Evolutionary conservation across 2,329 filamentous ascomycete species (phyloP), one percentile per base, ranked within the genome.

Genomic region (Chaetomium strumarium): DNA sequence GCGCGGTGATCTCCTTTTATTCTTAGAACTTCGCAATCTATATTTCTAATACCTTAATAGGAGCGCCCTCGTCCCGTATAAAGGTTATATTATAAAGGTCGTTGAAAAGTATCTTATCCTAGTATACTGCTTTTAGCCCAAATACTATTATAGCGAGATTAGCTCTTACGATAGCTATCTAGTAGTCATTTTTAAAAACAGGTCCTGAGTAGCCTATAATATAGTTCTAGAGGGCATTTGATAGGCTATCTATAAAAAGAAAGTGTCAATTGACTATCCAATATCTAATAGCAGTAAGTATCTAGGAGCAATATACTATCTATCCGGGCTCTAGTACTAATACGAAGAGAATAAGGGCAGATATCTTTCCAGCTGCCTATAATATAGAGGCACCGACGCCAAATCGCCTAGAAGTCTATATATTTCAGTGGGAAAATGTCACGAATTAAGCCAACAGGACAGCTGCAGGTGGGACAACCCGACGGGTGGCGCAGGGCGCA

Each of bases 401-500:
- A 55, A 13, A 44, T 20, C 44, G n/a, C 48, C 6, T 16, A 47
- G 13, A 55, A 55, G 14, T 48, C 31, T 29, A 4, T 1, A 38
- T 55, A 55, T 47, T n/a, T 51, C 12, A 55, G 39, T 51, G 40
- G 52, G 44, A 55, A n/a, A n/a, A n/a, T n/a, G n/a, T n/a, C n/a
- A n/a, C n/a, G n/a, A n/a, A n/a, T n/a, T n/a, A n/a, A n/a, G n/a
- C n/a, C n/a, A n/a, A n/a, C n/a, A n/a, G n/a, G n/a, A n/a, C n/a
- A n/a, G n/a, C n/a, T n/a, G n/a, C n/a, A n/a, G n/a, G n/a, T n/a
- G n/a, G n/a, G n/a, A n/a, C n/a, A n/a, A n/a, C n/a, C n/a, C n/a
- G n/a, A n/a, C n/a, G n/a, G n/a, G n/a, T n/a, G n/a, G n/a, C n/a
- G n/a, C n/a, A n/a, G n/a, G n/a, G n/a, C n/a, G n/a, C n/a, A n/a